These are phyloP conservation scores for Brassica balearica DNA, from an alignment of 441 rosid genomes.

Conservation along the genomic window DNA sequence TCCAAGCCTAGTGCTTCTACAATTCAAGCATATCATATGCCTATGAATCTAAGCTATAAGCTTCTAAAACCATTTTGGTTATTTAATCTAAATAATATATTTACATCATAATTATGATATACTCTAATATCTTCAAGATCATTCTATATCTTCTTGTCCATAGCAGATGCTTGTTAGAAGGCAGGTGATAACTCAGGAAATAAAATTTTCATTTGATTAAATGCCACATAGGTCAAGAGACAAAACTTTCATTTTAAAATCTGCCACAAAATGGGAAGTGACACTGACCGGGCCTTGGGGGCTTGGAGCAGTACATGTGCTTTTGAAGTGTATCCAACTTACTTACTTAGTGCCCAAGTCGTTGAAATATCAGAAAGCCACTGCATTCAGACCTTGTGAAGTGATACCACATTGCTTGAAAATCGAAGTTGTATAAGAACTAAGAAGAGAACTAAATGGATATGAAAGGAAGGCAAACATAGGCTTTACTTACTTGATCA, in stretches of 20 bases:
- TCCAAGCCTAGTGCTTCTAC: too few relatives aligned
- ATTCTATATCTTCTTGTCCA: slow-evolving; percentile 44
- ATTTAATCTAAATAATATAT: too few relatives aligned
- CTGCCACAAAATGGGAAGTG: neutral
- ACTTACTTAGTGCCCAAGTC: slow-evolving; percentile 24
- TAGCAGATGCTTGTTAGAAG: slow-evolving; percentile 30
- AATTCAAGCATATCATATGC: too few relatives aligned
- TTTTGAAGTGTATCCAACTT: slow-evolving; percentile 17
- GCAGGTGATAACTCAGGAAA: neutral
- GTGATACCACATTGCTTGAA: slow-evolving; percentile 31
- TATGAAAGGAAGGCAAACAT: neutral
- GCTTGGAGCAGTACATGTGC: slow-evolving; percentile 25
- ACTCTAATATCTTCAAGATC: too few relatives aligned
- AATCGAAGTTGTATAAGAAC: too few relatives aligned
- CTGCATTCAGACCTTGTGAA: too few relatives aligned
- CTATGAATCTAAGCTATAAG: too few relatives aligned
- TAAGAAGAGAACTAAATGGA: neutral
- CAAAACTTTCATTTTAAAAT: too few relatives aligned
- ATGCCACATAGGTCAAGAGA: neutral
- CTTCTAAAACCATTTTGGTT: too few relatives aligned
- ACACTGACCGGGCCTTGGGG: slow-evolving; percentile 26
- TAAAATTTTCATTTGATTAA: neutral
- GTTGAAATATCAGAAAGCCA: slow-evolving; percentile 26
- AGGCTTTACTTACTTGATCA: slow-evolving; percentile 27
- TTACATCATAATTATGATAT: too few relatives aligned